Evolutionary conservation across 1,284 basidiomycete species (phyloP).

Genomic region (Trichosporon faecale): DNA sequence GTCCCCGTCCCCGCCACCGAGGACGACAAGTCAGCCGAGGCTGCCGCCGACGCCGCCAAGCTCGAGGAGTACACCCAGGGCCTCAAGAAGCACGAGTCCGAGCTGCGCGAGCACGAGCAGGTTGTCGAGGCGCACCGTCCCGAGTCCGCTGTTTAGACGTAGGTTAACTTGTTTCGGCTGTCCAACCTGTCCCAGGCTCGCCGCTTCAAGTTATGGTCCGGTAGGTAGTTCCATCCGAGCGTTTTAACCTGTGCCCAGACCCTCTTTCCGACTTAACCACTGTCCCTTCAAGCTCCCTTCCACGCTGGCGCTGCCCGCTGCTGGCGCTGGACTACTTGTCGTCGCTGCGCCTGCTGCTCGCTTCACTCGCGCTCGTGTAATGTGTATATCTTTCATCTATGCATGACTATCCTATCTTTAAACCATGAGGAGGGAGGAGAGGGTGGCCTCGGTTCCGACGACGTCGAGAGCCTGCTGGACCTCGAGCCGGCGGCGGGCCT

Average conservation of each 20-base stretch:
- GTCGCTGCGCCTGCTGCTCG: neutral
- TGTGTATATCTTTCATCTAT: conserved; percentile 7
- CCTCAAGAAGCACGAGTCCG: neutral
- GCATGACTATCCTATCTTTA: conserved; percentile 28
- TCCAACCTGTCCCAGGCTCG: neutral
- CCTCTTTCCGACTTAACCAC: neutral
- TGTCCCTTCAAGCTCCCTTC: no score
- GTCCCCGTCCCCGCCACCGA: neutral
- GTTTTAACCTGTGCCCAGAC: neutral
- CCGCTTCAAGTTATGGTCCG: no score
- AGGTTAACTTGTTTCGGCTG: neutral
- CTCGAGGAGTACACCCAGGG: neutral
- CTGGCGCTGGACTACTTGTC: no score
- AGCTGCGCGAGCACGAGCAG: conserved; percentile 3
- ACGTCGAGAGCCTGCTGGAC: conserved; percentile 92
- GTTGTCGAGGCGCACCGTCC: neutral
- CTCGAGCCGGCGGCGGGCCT: conserved; percentile 82
- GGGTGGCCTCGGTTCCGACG: conserved; percentile 75
- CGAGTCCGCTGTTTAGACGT: neutral
- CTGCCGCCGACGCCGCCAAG: neutral
- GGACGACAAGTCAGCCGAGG: no score
- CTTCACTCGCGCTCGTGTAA: neutral
- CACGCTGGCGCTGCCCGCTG: neutral
- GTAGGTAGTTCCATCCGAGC: neutral
- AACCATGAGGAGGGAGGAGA: conserved; percentile 57